Conservation (phyloP, 1,139 yeast species). For the Blastobotrys indianensis region DNA sequence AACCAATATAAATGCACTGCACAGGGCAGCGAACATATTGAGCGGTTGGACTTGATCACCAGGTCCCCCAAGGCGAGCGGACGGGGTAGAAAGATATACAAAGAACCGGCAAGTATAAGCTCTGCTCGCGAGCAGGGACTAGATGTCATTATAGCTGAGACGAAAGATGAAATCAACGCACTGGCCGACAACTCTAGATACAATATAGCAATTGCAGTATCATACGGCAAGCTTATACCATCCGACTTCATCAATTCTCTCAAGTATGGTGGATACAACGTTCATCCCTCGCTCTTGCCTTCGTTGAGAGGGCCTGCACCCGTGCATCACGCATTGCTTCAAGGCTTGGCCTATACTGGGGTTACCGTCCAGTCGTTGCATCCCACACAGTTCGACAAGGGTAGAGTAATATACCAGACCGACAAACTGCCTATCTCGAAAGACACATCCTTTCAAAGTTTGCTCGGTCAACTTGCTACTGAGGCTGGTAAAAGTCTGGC, state of each 20-base stretch:
- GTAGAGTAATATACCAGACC: constrained; percentile 62
- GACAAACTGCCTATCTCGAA: constrained; percentile 35
- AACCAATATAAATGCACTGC: constrained; percentile 31
- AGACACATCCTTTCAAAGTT: constrained; percentile 40
- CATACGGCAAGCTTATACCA: constrained; percentile 82
- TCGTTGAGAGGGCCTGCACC: constrained; percentile 87
- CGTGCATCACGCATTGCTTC: constrained; percentile 68
- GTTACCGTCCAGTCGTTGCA: constrained; percentile 87
- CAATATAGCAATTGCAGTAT: constrained; percentile 77
- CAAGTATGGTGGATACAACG: constrained; percentile 69
- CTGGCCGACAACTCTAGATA: constrained; percentile 34
- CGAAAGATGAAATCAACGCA: constrained; percentile 45
- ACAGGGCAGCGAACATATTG: constrained; percentile 32
- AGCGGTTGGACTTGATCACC: constrained; percentile 55
- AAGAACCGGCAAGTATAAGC: constrained; percentile 53
- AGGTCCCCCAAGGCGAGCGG: constrained; percentile 70
- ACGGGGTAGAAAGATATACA: constrained; percentile 44
- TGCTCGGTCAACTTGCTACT: constrained; percentile 47
- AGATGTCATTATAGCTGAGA: constrained; percentile 54
- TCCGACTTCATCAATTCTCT: constrained; percentile 43
- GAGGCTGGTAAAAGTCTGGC: constrained; percentile 57
- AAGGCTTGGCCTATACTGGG: constrained; percentile 62
- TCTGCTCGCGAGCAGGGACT: constrained; percentile 37
- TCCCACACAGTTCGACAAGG: constrained; percentile 79
- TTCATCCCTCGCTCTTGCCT: constrained; percentile 90